Base-by-base conservation (phyloP, 257 asterid species). In the Ballota nigra region DNA sequence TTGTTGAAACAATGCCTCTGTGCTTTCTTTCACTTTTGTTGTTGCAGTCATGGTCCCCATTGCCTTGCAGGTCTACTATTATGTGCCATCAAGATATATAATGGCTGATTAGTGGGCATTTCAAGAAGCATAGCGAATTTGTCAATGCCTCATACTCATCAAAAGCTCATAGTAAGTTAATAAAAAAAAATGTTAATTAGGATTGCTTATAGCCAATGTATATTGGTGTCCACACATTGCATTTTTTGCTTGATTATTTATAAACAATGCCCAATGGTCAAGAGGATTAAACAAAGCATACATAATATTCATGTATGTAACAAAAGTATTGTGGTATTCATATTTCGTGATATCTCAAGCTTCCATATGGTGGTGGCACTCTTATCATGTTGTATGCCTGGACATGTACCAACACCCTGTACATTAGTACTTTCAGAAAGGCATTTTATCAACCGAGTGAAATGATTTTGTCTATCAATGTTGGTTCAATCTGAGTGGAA, bases 41-140 rank as follows among this genome's bases (percentile, higher is more conserved):
- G 68, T 78, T 71, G 81, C 72, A 65, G 26, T 75, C 75, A 49
- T 69, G 86, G 83, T 83, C 86, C 86, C 81, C 60, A n/a, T 73
- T 20, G 36, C 63, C 56, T 38, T 79, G 38, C 55, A 47, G 11
- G 38, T 63, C 55, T 53, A 63, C 36, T 53, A 18, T 68, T 73
- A 20, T 11, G 51, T 69, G 64, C 65, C 58, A 34, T 66, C 77
- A 69, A 45, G 73, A 73, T 56, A 73, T 68, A 55, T 29, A 29
- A 29, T 3, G 69, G 24, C 60, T 45, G 18, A 60, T 28, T 66
- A 22, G 71, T 66, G 59, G 61, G 34, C 55, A 34, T 45, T 23
- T 51, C 47, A 13, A 72, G 67, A 60, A 77, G 56, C 43, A 43
- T 31, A 29, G n/a, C 19, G 45, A 29, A 41, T 47, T 34, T 52